phyloP scores from a whole-genome alignment of 768 basidiomycete genomes.

The Pleurotus salmoneostramineus region DNA sequence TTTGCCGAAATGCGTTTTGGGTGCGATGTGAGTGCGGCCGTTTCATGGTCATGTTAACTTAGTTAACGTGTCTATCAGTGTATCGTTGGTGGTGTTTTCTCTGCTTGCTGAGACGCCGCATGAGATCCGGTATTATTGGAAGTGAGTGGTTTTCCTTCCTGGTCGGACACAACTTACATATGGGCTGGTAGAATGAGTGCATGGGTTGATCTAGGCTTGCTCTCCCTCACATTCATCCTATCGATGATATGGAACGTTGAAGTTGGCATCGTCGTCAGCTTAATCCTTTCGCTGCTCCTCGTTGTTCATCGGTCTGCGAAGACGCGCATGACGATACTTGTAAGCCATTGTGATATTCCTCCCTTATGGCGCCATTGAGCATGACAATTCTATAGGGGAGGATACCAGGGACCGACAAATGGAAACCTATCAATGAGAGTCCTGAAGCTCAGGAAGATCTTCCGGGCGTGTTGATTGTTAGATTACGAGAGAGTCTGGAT shows the following conservation, averaged over 20 bases:
- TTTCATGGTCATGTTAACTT: background rate
- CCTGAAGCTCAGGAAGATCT: constrained; percentile 79
- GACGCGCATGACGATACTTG: constrained; percentile 87
- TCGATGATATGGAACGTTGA: constrained; percentile 91
- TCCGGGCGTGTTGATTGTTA: constrained; percentile 80
- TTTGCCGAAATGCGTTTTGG: constrained; percentile 87
- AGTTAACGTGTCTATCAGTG: constrained; percentile 36
- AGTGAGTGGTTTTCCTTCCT: constrained; percentile 34
- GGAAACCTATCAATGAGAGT: constrained; percentile 89
- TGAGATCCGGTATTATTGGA: constrained; percentile 82
- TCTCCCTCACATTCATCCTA: constrained; percentile 79
- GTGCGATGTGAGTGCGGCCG: constrained; percentile 63
- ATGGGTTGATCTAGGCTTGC: constrained; percentile 87
- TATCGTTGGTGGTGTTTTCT: constrained; percentile 80
- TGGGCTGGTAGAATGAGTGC: constrained; percentile 64
- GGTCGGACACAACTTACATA: background rate
- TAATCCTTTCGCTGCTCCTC: constrained; percentile 83
- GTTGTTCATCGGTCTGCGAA: constrained; percentile 89
- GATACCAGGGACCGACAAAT: constrained; percentile 82
- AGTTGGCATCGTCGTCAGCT: constrained; percentile 85
- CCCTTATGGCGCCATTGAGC: background rate
- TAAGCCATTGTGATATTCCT: constrained; percentile 32
- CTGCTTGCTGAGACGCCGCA: constrained; percentile 85
- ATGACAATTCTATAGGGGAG: constrained; percentile 52
- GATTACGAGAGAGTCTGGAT: constrained; percentile 86